A percentile compares a stretch with the other conserved stretches of the same genome.
These are phyloP conservation scores for Cyamopsis tetragonoloba DNA, from an alignment of 306 rosid genomes.

Conservation along the genomic window DNA sequence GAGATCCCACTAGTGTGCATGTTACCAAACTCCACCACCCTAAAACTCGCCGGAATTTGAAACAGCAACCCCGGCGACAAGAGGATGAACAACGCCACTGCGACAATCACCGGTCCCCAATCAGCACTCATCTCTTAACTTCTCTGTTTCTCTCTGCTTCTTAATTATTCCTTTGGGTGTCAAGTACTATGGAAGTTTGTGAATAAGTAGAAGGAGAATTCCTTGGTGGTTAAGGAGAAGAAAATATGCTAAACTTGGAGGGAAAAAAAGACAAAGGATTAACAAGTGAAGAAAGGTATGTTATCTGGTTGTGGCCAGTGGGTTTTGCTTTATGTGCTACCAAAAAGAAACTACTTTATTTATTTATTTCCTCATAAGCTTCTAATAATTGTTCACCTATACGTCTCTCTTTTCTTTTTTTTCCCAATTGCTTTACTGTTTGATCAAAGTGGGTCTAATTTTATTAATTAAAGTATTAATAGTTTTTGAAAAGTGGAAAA, in stretches of 20 bases:
- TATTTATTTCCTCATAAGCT: constrained; percentile 17
- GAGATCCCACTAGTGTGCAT: constrained; percentile 95
- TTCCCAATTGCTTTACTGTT: constrained; percentile 32
- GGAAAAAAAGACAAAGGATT: constrained; percentile 47
- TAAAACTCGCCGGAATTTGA: constrained; percentile 71
- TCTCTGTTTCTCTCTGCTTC: not conserved
- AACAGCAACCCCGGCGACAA: constrained; percentile 86
- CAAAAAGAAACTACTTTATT: constrained; percentile 28
- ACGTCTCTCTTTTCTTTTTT: constrained; percentile 29
- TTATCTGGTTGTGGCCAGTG: constrained; percentile 34
- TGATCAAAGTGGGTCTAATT: constrained; percentile 43
- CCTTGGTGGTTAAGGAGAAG: constrained; percentile 76
- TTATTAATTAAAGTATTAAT: constrained; percentile 18
- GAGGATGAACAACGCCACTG: constrained; percentile 78
- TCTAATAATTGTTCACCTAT: constrained; percentile 31
- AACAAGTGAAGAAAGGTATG: constrained; percentile 73
- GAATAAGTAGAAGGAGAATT: constrained; percentile 36
- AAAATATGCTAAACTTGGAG: constrained; percentile 74
- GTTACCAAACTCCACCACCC: constrained; percentile 90
- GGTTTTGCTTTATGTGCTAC: constrained; percentile 56
- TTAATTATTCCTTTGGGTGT: not conserved
- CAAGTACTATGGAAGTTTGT: constrained; percentile 16
- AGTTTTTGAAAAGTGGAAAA: constrained; percentile 27
- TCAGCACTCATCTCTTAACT: constrained; percentile 57
- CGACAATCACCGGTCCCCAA: constrained; percentile 88